Conservation (phyloP, 306 rosid species). For the Lathyrus sativus region DNA sequence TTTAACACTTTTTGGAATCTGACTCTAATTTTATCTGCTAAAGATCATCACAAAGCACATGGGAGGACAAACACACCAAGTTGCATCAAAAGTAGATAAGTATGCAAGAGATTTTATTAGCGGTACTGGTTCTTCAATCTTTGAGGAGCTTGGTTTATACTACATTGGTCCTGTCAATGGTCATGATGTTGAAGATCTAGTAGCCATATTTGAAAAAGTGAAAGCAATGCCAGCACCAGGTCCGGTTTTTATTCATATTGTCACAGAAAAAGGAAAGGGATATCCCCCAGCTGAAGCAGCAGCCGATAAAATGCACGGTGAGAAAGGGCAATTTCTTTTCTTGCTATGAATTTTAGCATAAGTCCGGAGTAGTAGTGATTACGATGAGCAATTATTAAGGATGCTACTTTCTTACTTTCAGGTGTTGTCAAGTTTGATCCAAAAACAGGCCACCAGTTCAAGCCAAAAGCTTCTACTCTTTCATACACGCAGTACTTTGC, state of each 20-base stretch:
- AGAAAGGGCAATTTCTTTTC: conserved; percentile 24
- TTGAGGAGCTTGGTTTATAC: conserved; percentile 91
- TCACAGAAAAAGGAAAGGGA: conserved; percentile 96
- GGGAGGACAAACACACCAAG: conserved; percentile 71
- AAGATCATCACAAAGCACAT: conserved; percentile 74
- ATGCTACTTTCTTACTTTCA: conserved; percentile 37
- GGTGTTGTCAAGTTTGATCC: conserved; percentile 92
- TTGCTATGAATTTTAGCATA: neutral
- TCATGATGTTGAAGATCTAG: conserved; percentile 67
- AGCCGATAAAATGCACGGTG: conserved; percentile 88
- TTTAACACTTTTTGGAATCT: conserved; percentile 18
- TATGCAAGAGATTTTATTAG: conserved; percentile 84
- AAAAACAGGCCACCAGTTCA: conserved; percentile 75
- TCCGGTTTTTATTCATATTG: conserved; percentile 82
- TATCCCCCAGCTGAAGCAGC: conserved; percentile 90
- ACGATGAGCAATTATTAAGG: neutral
- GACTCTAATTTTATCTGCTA: conserved; percentile 33
- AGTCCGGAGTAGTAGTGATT: neutral
- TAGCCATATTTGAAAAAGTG: conserved; percentile 67
- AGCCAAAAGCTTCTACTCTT: conserved; percentile 65
- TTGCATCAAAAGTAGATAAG: conserved; percentile 88
- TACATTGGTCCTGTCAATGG: conserved; percentile 95
- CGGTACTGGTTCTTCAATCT: conserved; percentile 77
- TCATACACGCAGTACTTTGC: conserved; percentile 82
- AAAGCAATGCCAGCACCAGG: conserved; percentile 83